phyloP scores from a whole-genome alignment of 2,329 filamentous ascomycete species.

The Xylaria sp. region DNA sequence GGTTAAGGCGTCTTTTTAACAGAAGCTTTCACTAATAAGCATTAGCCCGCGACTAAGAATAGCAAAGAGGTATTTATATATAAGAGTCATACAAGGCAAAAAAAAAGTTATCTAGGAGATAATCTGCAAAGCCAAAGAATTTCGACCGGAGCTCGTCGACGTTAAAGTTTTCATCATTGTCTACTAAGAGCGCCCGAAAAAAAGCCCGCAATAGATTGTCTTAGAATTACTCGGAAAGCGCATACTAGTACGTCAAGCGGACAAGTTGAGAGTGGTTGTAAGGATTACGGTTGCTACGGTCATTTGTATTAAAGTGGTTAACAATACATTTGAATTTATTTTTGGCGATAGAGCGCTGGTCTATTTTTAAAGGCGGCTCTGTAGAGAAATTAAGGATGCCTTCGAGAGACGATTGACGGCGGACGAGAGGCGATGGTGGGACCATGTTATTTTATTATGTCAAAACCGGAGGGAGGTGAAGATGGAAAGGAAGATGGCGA shows the following conservation, averaged over 20 bases:
- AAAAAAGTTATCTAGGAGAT: slow-evolving; percentile 39
- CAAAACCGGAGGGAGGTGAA: not conserved
- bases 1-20: slow-evolving; percentile 36
- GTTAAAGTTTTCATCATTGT: slow-evolving; percentile 21
- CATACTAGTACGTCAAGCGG: slow-evolving; percentile 37
- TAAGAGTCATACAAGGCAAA: slow-evolving; percentile 31
- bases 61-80: not conserved
- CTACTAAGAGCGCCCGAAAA: slow-evolving; percentile 30
- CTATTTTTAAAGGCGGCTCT: not conserved
- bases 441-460: not conserved
- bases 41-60: slow-evolving; percentile 3
- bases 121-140: slow-evolving; percentile 36
- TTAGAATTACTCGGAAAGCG: slow-evolving; percentile 31
- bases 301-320: slow-evolving; percentile 27
- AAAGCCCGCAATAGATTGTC: slow-evolving; percentile 39
- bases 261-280: slow-evolving; percentile 37
- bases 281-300: slow-evolving; percentile 12
- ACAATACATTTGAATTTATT: slow-evolving; percentile 29
- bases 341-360: not conserved
- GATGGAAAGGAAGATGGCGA: not conserved
- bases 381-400: slow-evolving; percentile 2
- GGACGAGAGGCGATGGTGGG: not conserved
- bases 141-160: slow-evolving; percentile 24
- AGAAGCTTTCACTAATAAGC: slow-evolving; percentile 36
- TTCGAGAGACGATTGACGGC: slow-evolving; percentile 6